Base-by-base conservation (phyloP, 768 basidiomycete species). In the Imleria badia region DNA sequence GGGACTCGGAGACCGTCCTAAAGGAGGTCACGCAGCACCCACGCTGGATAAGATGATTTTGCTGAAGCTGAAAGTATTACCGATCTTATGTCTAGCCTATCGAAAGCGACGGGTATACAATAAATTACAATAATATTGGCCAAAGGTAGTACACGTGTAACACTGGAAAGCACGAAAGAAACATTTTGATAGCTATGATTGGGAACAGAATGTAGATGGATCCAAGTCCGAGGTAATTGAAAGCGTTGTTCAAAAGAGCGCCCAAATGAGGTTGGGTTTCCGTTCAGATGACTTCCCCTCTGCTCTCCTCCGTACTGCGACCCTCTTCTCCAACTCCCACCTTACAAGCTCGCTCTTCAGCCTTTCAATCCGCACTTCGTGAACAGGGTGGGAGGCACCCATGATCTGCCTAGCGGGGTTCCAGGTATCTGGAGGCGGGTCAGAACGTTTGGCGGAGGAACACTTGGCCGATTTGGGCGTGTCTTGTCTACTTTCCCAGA, bases 401-500 rank as follows among this genome's bases (percentile, higher is more conserved):
- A 72, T 73, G 33, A 76, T 66, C 17, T 58, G 68, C 46, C 66
- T 51, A 34, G 65, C 58, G 10, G 68, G 60, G 10, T 60, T 59
- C 59, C 62, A 62, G 6, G 50, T 42, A 11, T 48, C 31, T 10
- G 45, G 23, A 20, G 56, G 46, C 12, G 40, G 22, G n/a, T 63
- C 61, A 5, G 62, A 41, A 22, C 26, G 34, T 7, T 52, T 50
- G 35, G 60, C 57, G 1, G 63, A 61, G 22, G 66, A 62, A 44
- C 64, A 70, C 10, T 64, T 56, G 14, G 58, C 52, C n/a, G 49
- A 53, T 41, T 54, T 52, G 8, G 57, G 48, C 1, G 55, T 9
- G 22, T 75, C 73, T 22, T 76, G 70, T 43, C 85, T 78, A 39
- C 74, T 70, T 65, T 92, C 85, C 91, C 95, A 98, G 68, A 97